Base-by-base conservation (phyloP, 768 basidiomycete genomes). In the Boletus barrowsii region DNA sequence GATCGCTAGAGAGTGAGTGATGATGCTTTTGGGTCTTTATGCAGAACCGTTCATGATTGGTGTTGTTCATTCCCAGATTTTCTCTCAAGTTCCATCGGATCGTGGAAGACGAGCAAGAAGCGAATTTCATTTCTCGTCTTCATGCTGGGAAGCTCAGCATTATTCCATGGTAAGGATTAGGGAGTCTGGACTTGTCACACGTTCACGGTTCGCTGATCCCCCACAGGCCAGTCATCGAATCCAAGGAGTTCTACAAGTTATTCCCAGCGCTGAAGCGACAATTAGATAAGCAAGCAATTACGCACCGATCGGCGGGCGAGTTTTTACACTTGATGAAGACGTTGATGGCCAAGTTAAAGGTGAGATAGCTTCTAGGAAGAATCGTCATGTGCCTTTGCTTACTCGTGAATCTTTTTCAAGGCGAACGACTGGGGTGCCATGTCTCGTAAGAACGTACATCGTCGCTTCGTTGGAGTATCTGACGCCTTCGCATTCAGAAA, bases 281-380 rank as follows among this genome's bases (percentile, higher is more conserved):
- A 3, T 62, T 86, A 6, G 79, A 84, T 54, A 69, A 72, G 42
- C 82, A 84, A 54, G 54, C 60, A 3, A 51, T 77, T 1, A 81
- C 83, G 0, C 83, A 85, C 59, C 67, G 63, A 0, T 71, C 75
- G 0, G 84, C 80, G 0, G 79, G 78, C 17, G 75, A 80, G 53
- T 86, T 86, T 58, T 67, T 85, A 6, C 76, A 78, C 37, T 72
- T 77, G 3, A 69, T 86, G 62, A 86, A 86, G 64, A 82, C 81
- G 0, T 56, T 86, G 42, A 86, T 86, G 84, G 84, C 84, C n/a
- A 86, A 86, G 53, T 60, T 86, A 39, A 86, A 85, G 75, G 84
- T 81, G 46, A 54, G 51, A 15, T 51, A 2, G 0, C 49, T 15
- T 9, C 4, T 49, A 4, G 4, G 17, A 11, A 0, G 8, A 4